These are phyloP conservation scores for Peniophora sp. DNA, from an alignment of 1,284 basidiomycete genomes.

Conservation along the genomic window DNA sequence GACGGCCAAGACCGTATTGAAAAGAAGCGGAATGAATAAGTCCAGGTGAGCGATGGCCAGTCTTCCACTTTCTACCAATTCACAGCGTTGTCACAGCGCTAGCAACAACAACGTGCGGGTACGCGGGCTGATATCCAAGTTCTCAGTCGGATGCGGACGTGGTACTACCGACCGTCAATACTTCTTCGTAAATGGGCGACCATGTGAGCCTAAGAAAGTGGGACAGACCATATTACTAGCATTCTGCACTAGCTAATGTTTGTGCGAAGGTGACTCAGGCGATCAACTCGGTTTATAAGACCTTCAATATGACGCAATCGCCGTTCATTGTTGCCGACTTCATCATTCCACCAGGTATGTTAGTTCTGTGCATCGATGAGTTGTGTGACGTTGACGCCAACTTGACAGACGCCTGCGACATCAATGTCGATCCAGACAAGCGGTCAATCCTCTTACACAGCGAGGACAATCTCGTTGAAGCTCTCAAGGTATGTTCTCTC, in stretches of 20 bases:
- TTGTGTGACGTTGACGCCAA: neutral
- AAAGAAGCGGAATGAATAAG: constrained; percentile 19
- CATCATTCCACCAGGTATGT: constrained; percentile 68
- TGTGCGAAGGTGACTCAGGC: constrained; percentile 64
- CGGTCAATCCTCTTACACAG: constrained; percentile 90
- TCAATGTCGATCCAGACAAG: constrained; percentile 97
- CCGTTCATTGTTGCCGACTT: constrained; percentile 87
- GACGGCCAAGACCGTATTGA: constrained; percentile 41
- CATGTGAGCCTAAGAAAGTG: constrained; percentile 77
- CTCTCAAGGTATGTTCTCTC: constrained; percentile 58
- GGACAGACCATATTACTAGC: constrained; percentile 9
- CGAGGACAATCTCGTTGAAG: constrained; percentile 75
- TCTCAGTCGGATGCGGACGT: constrained; percentile 64
- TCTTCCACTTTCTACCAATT: neutral
- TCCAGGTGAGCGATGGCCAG: constrained; percentile 15
- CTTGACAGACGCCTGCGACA: constrained; percentile 72
- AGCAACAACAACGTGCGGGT: constrained; percentile 45
- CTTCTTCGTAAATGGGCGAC: constrained; percentile 91
- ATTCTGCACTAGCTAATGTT: neutral
- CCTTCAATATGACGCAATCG: constrained; percentile 74
- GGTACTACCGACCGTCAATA: constrained; percentile 83
- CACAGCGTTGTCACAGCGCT: neutral
- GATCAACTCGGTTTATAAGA: constrained; percentile 85
- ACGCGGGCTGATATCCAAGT: constrained; percentile 76
- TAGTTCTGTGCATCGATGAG: constrained; percentile 17